Evolutionary conservation across 2,329 filamentous ascomycete species (phyloP).

Genomic region (Ceratocystis eucalypticola): DNA sequence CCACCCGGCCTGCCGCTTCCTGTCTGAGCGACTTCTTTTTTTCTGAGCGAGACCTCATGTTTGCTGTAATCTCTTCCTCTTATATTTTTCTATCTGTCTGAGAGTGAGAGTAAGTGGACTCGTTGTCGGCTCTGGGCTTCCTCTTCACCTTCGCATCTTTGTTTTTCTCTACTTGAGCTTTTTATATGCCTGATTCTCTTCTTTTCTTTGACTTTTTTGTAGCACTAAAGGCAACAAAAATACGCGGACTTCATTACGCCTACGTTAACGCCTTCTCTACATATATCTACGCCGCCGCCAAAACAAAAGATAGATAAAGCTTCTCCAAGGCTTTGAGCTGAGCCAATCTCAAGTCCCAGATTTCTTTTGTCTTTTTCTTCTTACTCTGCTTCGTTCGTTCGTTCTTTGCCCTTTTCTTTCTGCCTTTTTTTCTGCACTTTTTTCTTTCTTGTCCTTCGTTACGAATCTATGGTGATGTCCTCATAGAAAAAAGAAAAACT

Average conservation of each 20-base stretch:
- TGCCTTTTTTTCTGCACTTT: slow-evolving; percentile 1
- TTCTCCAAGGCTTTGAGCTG: too few relatives aligned
- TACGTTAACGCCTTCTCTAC: not conserved
- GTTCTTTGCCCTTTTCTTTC: not conserved
- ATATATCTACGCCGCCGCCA: slow-evolving; percentile 1
- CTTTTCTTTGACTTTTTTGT: too few relatives aligned
- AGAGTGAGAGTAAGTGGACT: not conserved
- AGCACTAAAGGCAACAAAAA: too few relatives aligned
- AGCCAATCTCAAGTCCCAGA: not conserved
- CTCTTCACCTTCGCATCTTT: not conserved
- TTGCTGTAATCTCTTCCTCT: not conserved
- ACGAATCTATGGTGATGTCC: slow-evolving; percentile 17
- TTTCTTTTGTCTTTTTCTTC: slow-evolving; percentile 3
- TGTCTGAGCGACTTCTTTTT: slow-evolving; percentile 9
- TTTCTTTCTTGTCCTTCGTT: slow-evolving; percentile 6
- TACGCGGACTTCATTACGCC: not conserved
- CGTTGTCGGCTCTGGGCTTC: not conserved
- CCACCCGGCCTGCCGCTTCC: slow-evolving; percentile 6
- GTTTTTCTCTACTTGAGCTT: not conserved
- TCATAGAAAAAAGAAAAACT: slow-evolving; percentile 1
- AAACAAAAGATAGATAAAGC: not conserved
- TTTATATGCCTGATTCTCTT: not conserved
- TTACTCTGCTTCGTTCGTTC: slow-evolving; percentile 5
- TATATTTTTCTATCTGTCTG: slow-evolving; percentile 8
- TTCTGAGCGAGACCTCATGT: not conserved